Evolutionary conservation across 2,329 filamentous ascomycete species (phyloP), one percentile per base, ranked within the genome.

Genomic region (Diaporthe sp.): DNA sequence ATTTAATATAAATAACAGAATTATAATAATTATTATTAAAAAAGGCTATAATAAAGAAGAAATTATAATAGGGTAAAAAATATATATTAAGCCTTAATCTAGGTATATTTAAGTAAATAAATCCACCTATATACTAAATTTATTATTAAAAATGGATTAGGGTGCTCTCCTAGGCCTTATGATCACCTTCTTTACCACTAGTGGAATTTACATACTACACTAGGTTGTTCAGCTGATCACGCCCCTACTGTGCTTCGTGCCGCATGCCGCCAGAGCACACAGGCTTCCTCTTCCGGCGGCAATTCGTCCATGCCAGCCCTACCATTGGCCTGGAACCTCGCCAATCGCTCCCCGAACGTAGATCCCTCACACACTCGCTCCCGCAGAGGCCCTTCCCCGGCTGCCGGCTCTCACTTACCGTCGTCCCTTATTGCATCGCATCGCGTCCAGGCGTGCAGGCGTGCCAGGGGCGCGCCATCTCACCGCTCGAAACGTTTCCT

Each of bases 261-360:
- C 49, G 65, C 49, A 39, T 28, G 51, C 46, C 17, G 46, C 46
- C 31, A 68, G 17, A 12, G 69, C 34, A 53, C 53, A 58, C 44
- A 61, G 69, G 69, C 69, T 72, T 53, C 72, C 75, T 39, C 51
- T 72, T 76, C 65, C 59, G 72, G 75, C 39, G 49, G 58, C 31
- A 72, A 59, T 67, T 59, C 49, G 57, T 61, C 49, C 58, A 55
- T n/a, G 51, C 42, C 75, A 72, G 75, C 67, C 67, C 67, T 74
- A 57, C 62, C 67, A 76, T 76, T 76, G 75, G 75, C 72, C 72
- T 61, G 46, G 39, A 37, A 59, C 61, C 44, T 72, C 59, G 59
- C 61, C 67, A 76, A 61, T 74, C 75, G 72, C 72, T 76, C 39
- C 57, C 75, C 75, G 75, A 74, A 55, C 68, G 72, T 70, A 57